A percentile compares a stretch with the other conserved stretches of the same genome.
Evolutionary conservation across 495 filamentous ascomycete genomes (phyloP).

Genomic region (Penicillium pulvis): DNA sequence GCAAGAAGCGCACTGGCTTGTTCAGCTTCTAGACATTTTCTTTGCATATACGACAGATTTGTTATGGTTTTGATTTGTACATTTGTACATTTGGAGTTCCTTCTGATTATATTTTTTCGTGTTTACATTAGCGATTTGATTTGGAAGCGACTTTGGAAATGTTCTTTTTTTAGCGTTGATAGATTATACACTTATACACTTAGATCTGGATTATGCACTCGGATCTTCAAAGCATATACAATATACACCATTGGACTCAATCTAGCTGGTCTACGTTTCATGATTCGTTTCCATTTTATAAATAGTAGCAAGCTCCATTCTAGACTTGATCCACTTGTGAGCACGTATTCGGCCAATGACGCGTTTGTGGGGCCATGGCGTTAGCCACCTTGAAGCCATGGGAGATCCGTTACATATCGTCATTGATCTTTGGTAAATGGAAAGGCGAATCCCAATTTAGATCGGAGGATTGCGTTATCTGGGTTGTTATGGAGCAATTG

Average conservation of each 20-base stretch:
- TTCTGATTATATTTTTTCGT: no score
- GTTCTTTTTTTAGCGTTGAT: not conserved
- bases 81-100: not conserved
- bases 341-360: not conserved
- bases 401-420: not conserved
- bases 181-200: not conserved
- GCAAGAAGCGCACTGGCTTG: constrained; percentile 83
- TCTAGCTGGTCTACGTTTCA: constrained; percentile 1
- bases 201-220: not conserved
- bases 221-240: no score
- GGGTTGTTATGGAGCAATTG: no score
- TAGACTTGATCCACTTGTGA: not conserved
- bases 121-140: no score
- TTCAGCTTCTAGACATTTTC: constrained; percentile 70
- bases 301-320: not conserved
- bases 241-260: no score
- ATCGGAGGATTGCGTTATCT: no score
- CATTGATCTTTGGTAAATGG: not conserved
- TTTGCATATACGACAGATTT: constrained; percentile 10
- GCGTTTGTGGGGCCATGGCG: not conserved
- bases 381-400: not conserved
- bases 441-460: no score
- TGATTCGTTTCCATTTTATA: not conserved
- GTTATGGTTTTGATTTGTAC: not conserved
- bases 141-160: no score